These are phyloP conservation scores for Pistacia atlantica DNA, from an alignment of 345 rosid genomes.

Conservation along the genomic window DNA sequence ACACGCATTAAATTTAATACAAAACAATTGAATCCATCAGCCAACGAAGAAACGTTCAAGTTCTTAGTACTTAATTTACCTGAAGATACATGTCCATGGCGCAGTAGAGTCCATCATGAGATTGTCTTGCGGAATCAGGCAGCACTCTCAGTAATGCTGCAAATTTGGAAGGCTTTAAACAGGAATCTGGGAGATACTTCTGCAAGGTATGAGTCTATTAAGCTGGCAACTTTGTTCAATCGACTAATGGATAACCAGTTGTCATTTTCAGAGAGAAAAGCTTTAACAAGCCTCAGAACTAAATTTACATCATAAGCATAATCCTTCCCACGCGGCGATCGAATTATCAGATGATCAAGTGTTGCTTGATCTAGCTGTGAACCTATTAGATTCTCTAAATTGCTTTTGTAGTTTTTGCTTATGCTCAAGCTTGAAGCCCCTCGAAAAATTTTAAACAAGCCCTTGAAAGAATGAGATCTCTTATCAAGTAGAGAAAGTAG, in stretches of 20 bases:
- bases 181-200: constrained; percentile 59
- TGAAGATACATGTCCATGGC: constrained; percentile 54
- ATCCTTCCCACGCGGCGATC: constrained; percentile 22
- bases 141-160: constrained; percentile 35
- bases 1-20: not conserved
- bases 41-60: not conserved
- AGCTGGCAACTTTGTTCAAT: constrained; percentile 37
- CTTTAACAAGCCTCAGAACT: constrained; percentile 46
- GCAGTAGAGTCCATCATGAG: constrained; percentile 39
- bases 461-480: constrained; percentile 42
- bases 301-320: constrained; percentile 48
- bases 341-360: constrained; percentile 44
- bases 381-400: constrained; percentile 50
- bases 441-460: constrained; percentile 37
- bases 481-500: constrained; percentile 37
- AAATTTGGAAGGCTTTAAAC: constrained; percentile 40
- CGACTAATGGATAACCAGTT: constrained; percentile 6
- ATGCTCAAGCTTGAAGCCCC: constrained; percentile 30
- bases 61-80: constrained; percentile 29
- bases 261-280: constrained; percentile 27
- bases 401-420: constrained; percentile 19
- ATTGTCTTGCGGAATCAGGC: constrained; percentile 50
- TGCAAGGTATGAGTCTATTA: constrained; percentile 47
- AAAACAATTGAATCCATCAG: not conserved
- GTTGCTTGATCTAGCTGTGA: constrained; percentile 51